These are phyloP conservation scores for Xerophyta viscosa DNA, from an alignment of 106 monocot genomes.

Conservation along the genomic window DNA sequence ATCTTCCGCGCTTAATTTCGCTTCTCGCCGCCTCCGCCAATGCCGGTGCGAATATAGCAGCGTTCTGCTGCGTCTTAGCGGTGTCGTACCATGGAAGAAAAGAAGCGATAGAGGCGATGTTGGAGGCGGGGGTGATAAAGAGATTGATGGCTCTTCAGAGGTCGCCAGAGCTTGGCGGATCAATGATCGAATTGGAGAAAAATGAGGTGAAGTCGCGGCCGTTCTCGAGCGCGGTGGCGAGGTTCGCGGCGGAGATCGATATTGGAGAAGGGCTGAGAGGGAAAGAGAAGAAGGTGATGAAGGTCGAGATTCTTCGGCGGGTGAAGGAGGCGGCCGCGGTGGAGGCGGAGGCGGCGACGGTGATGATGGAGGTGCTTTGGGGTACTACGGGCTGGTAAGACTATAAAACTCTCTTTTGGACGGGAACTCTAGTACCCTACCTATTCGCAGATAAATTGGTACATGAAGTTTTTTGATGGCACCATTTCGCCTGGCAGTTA, in stretches of 20 bases:
- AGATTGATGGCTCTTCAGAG: slow-evolving; percentile 42
- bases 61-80: slow-evolving; percentile 32
- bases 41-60: slow-evolving; percentile 22
- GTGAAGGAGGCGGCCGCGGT: slow-evolving; percentile 36
- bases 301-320: slow-evolving; percentile 37
- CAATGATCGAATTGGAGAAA: slow-evolving; percentile 13
- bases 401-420: no score
- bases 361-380: slow-evolving; percentile 68
- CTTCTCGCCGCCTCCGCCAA: slow-evolving; percentile 17
- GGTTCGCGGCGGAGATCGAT: slow-evolving; percentile 57
- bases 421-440: no score
- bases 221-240: slow-evolving; percentile 48
- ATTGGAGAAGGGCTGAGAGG: slow-evolving; percentile 62
- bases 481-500: no score
- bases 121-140: slow-evolving; percentile 43
- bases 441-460: no score
- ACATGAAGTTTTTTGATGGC: no score
- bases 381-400: slow-evolving; percentile 28
- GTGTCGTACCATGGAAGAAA: slow-evolving; percentile 58
- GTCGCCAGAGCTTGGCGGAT: slow-evolving; percentile 20
- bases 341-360: slow-evolving; percentile 41
- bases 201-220: slow-evolving; percentile 8
- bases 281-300: slow-evolving; percentile 40
- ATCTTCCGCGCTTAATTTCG: slow-evolving; percentile 35
- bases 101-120: slow-evolving; percentile 56